Percentiles rank a stretch among this genome's conserved stretches.
Conservation (phyloP, 2,329 filamentous ascomycete species). For the Acarospora socialis region DNA sequence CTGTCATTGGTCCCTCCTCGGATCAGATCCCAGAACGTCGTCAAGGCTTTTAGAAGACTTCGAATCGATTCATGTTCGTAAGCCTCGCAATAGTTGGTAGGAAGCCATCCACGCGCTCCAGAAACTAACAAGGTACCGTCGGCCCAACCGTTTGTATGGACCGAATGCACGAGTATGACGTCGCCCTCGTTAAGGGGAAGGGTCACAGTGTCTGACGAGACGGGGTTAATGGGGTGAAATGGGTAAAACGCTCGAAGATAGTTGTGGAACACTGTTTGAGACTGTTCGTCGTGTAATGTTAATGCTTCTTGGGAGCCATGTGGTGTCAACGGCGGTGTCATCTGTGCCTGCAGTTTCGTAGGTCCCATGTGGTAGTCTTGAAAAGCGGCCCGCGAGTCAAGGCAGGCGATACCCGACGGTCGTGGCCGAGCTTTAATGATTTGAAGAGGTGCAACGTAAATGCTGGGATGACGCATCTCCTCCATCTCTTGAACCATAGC, state of each 20-base stretch:
- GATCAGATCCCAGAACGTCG: constrained; percentile 86
- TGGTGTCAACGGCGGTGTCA: constrained; percentile 66
- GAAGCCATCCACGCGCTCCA: constrained; percentile 83
- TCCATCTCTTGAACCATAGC: constrained; percentile 10
- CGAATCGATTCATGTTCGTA: constrained; percentile 84
- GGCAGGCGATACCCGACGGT: constrained; percentile 4
- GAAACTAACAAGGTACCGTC: constrained; percentile 82
- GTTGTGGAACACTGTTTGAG: constrained; percentile 68
- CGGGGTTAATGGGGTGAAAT: constrained; percentile 65
- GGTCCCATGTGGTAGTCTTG: constrained; percentile 3
- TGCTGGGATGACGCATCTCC: constrained; percentile 11
- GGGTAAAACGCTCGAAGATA: constrained; percentile 90
- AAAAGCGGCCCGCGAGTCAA: constrained; percentile 1
- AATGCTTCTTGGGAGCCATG: constrained; percentile 49
- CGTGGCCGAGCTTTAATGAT: constrained; percentile 12
- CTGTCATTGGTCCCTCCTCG: constrained; percentile 63
- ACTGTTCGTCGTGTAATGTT: constrained; percentile 27
- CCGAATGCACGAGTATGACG: constrained; percentile 83
- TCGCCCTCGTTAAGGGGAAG: constrained; percentile 81
- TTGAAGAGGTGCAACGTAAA: constrained; percentile 18
- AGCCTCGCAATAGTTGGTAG: constrained; percentile 93
- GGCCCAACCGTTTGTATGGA: constrained; percentile 97
- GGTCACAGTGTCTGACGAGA: constrained; percentile 76
- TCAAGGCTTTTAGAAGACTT: constrained; percentile 68
- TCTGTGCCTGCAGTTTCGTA: constrained; percentile 31